A percentile compares a stretch with the other conserved stretches of the same genome.
Conservation (phyloP, 495 filamentous ascomycete genomes). For the Parathielavia hyrcaniae region DNA sequence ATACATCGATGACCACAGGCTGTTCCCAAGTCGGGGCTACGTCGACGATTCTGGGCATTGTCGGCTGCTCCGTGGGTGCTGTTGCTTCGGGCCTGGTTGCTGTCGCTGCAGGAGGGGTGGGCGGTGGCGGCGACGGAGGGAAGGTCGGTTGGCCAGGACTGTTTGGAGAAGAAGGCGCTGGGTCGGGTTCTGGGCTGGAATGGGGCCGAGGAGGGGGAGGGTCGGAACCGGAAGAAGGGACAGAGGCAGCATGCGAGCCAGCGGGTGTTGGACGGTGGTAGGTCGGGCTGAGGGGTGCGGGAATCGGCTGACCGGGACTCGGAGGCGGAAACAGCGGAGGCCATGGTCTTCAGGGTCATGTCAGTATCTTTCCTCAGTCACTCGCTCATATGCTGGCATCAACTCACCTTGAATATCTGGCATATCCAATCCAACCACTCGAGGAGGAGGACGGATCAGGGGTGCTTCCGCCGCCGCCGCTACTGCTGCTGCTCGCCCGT, state of each 20-base stretch:
- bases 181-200: background rate
- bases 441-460: background rate
- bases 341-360: background rate
- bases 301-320: background rate
- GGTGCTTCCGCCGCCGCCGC: background rate
- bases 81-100: background rate
- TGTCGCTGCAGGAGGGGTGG: background rate
- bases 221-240: background rate
- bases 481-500: background rate
- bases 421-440: background rate
- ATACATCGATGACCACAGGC: constrained; percentile 1
- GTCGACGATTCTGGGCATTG: background rate
- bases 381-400: background rate
- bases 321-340: background rate
- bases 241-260: background rate
- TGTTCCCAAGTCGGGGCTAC: background rate
- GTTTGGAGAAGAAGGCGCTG: background rate
- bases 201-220: background rate
- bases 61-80: background rate
- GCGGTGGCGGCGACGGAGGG: constrained; percentile 3
- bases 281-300: background rate
- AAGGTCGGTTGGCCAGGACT: background rate
- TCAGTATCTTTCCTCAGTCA: background rate
- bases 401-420: constrained; percentile 2
- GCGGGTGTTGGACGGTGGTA: background rate